Percentiles rank a stretch among this genome's conserved stretches.
Evolutionary conservation across 495 filamentous ascomycete species (phyloP).

Genomic region (Aspergillus carlsbadensis): DNA sequence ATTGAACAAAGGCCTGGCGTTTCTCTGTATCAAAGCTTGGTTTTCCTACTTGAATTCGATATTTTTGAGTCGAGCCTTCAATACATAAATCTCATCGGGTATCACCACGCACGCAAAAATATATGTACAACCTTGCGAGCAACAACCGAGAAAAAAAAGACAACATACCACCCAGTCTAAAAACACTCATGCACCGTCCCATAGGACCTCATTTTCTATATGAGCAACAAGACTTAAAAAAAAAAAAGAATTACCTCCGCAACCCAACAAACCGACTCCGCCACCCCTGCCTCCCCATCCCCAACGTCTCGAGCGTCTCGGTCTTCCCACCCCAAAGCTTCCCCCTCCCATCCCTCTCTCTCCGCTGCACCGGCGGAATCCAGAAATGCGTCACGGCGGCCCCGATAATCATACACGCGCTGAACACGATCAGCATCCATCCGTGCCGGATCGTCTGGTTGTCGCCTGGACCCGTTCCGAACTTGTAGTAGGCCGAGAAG

Average conservation of each 20-base stretch:
- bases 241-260: conserved; percentile 8
- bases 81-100: too few relatives aligned
- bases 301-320: conserved; percentile 42
- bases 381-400: conserved; percentile 44
- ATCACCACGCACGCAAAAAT: too few relatives aligned
- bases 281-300: conserved; percentile 36
- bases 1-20: too few relatives aligned
- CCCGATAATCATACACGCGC: conserved; percentile 47
- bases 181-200: too few relatives aligned
- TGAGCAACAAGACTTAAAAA: too few relatives aligned
- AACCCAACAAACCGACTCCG: conserved; percentile 36
- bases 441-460: conserved; percentile 38
- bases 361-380: conserved; percentile 41
- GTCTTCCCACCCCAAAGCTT: conserved; percentile 41
- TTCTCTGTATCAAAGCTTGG: too few relatives aligned
- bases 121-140: too few relatives aligned
- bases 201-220: too few relatives aligned
- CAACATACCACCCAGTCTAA: too few relatives aligned
- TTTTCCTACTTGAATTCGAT: too few relatives aligned
- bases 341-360: conserved; percentile 21
- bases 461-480: conserved; percentile 32
- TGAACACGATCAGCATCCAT: conserved; percentile 46
- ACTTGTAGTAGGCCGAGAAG: conserved; percentile 48
- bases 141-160: too few relatives aligned
- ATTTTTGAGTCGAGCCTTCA: too few relatives aligned